Conservation (phyloP, 495 filamentous ascomycete genomes). For the Hypoxylon fragiforme region DNA sequence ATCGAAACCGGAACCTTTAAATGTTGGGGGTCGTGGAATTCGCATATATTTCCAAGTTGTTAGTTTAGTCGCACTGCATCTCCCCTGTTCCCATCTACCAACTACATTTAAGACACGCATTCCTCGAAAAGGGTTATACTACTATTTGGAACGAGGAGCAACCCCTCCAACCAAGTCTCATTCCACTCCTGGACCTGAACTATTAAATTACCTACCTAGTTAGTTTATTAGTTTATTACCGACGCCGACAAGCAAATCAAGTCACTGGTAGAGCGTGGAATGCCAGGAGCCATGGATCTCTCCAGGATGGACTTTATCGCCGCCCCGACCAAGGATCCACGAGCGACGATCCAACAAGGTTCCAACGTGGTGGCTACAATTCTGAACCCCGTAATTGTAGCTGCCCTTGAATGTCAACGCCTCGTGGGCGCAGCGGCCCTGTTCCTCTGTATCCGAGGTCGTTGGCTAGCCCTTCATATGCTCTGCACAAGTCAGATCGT, state of each 20-base stretch:
- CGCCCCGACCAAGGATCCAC: conserved; percentile 36
- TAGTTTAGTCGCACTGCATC: conserved; percentile 3
- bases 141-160: no score
- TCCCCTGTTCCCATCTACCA: no score
- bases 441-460: conserved; percentile 32
- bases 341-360: conserved; percentile 23
- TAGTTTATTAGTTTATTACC: no score
- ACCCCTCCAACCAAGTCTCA: no score
- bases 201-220: no score
- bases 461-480: conserved; percentile 27
- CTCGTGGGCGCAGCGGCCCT: conserved; percentile 26
- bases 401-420: conserved; percentile 40
- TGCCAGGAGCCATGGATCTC: conserved; percentile 7
- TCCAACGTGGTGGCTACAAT: conserved; percentile 27
- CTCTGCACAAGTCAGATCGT: conserved; percentile 21
- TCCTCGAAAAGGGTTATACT: conserved; percentile 1
- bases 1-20: no score
- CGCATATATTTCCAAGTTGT: no score
- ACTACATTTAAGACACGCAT: conserved; percentile 2
- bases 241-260: no score
- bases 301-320: conserved; percentile 37
- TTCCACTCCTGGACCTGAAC: no score
- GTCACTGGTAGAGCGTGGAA: background rate
- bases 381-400: conserved; percentile 31
- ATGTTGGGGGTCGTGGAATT: no score